phyloP scores from a whole-genome alignment of 2,329 filamentous ascomycete genomes.

The Scedosporium dehoogii region DNA sequence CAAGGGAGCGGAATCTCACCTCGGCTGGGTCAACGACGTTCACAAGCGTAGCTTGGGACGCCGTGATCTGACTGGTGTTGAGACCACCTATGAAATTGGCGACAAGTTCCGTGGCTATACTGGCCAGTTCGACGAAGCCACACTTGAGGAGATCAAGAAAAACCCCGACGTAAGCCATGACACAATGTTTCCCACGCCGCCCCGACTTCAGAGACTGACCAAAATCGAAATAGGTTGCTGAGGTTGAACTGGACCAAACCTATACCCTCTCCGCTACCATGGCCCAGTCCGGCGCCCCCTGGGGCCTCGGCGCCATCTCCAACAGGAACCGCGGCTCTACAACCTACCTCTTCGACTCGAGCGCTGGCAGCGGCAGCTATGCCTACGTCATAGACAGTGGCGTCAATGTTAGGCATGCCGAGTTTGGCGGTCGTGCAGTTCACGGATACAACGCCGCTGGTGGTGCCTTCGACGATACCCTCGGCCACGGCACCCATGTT shows the following conservation, averaged over 20 bases:
- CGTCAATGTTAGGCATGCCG: constrained; percentile 14
- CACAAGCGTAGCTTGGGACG: constrained; percentile 17
- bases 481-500: constrained; percentile 33
- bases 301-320: constrained; percentile 23
- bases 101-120: constrained; percentile 10
- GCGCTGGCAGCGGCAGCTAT: constrained; percentile 15
- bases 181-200: neutral
- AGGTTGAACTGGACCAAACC: constrained; percentile 5
- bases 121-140: constrained; percentile 8
- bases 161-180: constrained; percentile 1
- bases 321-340: constrained; percentile 16
- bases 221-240: neutral
- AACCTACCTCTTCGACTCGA: constrained; percentile 14
- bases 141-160: constrained; percentile 11
- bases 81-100: constrained; percentile 2
- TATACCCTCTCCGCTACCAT: constrained; percentile 3
- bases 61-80: neutral
- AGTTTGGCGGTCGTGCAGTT: constrained; percentile 14
- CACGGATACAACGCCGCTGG: constrained; percentile 16
- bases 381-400: constrained; percentile 18
- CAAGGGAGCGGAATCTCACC: constrained; percentile 22
- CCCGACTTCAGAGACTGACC: neutral
- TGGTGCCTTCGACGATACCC: constrained; percentile 17
- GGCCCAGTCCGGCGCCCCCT: constrained; percentile 20
- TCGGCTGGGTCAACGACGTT: constrained; percentile 21